Percentiles rank a stretch among this genome's conserved stretches.
Evolutionary conservation across 2,329 filamentous ascomycete genomes (phyloP).

Genomic region (Colletotrichum endophyticum): DNA sequence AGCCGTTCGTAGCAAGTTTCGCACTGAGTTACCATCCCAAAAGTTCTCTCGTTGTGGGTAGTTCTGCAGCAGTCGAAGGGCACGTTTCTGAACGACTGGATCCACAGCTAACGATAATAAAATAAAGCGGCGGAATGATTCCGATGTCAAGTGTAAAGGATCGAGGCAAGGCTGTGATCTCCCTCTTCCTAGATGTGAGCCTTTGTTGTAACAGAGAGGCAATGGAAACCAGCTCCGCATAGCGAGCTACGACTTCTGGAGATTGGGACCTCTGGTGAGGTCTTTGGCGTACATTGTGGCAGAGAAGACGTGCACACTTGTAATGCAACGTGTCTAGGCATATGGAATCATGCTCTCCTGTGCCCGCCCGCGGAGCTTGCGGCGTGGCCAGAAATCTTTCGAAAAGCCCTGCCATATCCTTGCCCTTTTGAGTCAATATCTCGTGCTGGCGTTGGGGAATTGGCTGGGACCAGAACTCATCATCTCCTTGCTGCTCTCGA

Average conservation of each 20-base stretch:
- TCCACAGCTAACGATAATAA: slow-evolving; percentile 1
- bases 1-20: not conserved
- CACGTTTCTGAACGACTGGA: not conserved
- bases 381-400: slow-evolving; percentile 7
- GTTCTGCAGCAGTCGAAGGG: not conserved
- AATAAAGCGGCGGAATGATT: slow-evolving; percentile 6
- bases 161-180: not conserved
- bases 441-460: slow-evolving; percentile 22
- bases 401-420: slow-evolving; percentile 16
- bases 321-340: slow-evolving; percentile 17
- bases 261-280: not conserved
- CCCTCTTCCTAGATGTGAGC: not conserved
- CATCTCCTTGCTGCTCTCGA: slow-evolving; percentile 15
- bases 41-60: slow-evolving; percentile 1
- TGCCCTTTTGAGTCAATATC: slow-evolving; percentile 21
- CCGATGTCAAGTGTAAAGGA: slow-evolving; percentile 13
- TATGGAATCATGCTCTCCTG: slow-evolving; percentile 1
- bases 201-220: not conserved
- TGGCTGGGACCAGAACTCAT: slow-evolving; percentile 19
- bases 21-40: slow-evolving; percentile 1
- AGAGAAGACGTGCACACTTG: slow-evolving; percentile 4
- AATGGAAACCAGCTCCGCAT: slow-evolving; percentile 1
- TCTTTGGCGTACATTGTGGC: slow-evolving; percentile 2
- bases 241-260: not conserved
- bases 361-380: not conserved